Percentiles rank a stretch among this genome's conserved stretches.
Conservation (phyloP, 176 grass and related monocot species). For the Rhynchospora tenuis region DNA sequence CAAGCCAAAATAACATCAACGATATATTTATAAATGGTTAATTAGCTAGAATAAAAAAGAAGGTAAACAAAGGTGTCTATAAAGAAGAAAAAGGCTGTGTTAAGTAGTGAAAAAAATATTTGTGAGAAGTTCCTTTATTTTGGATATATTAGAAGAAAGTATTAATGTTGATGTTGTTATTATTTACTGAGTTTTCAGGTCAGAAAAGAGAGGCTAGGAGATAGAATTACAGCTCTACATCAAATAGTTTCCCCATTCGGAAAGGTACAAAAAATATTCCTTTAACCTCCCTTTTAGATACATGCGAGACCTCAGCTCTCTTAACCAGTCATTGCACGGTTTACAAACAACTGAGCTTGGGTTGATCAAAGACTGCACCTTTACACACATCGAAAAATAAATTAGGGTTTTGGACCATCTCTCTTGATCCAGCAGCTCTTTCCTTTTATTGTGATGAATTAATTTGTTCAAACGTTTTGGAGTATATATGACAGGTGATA, state of each 20-base stretch:
- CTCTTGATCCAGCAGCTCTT: conserved; percentile 18
- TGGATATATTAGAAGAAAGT: background rate
- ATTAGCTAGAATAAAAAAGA: too few species aligned
- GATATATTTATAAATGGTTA: too few species aligned
- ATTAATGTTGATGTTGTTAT: background rate
- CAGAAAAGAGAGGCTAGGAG: conserved; percentile 76
- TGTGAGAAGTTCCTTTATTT: background rate
- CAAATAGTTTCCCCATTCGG: conserved; percentile 85
- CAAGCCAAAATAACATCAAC: background rate
- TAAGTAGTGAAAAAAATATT: background rate
- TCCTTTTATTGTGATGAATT: conserved; percentile 41
- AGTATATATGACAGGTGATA: conserved; percentile 20
- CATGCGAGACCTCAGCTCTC: background rate
- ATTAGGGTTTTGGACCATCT: conserved; percentile 34
- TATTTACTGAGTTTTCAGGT: conserved; percentile 48
- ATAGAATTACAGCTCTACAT: conserved; percentile 79
- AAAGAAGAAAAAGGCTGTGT: background rate
- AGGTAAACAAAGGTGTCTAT: background rate
- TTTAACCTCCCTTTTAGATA: conserved; percentile 5
- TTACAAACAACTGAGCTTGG: background rate
- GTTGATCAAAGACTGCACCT: conserved; percentile 5
- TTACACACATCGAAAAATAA: background rate
- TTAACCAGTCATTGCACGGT: background rate
- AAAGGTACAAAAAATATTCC: conserved; percentile 39
- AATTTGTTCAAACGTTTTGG: conserved; percentile 8